Evolutionary conservation across 805 yeast species (phyloP).

Genomic region (Monosporozyma siamensis): DNA sequence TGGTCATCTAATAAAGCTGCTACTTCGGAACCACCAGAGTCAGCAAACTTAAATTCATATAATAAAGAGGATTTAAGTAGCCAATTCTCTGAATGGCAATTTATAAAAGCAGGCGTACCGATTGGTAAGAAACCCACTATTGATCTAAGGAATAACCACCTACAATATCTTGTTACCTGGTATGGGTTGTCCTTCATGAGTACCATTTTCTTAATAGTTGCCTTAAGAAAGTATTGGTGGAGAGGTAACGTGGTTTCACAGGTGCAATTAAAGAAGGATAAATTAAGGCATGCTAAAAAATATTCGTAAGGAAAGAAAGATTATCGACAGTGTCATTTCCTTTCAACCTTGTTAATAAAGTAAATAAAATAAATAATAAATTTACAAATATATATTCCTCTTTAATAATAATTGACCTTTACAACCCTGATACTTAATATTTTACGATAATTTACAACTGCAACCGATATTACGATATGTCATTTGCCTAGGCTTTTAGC

Average conservation of each 20-base stretch:
- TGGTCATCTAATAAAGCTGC: constrained; percentile 27
- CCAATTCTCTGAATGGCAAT: constrained; percentile 48
- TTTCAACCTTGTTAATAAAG: too few species aligned
- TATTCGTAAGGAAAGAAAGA: constrained; percentile 13
- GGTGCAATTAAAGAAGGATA: constrained; percentile 29
- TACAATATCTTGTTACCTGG: constrained; percentile 93
- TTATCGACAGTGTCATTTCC: too few species aligned
- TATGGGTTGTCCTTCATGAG: constrained; percentile 76
- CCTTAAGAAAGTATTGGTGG: constrained; percentile 35
- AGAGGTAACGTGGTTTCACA: constrained; percentile 25
- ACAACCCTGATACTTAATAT: too few species aligned
- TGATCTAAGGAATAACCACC: constrained; percentile 77
- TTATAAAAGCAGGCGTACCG: constrained; percentile 79
- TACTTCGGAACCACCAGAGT: background rate
- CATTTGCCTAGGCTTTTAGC: too few species aligned
- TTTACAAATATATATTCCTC: too few species aligned
- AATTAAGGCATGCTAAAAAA: constrained; percentile 41
- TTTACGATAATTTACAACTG: too few species aligned
- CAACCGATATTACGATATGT: too few species aligned
- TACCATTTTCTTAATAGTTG: constrained; percentile 49
- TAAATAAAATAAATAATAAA: constrained; percentile 17
- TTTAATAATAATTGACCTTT: too few species aligned
- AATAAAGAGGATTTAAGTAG: constrained; percentile 9
- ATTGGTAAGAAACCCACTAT: constrained; percentile 75
- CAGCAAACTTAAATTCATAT: background rate